These are phyloP conservation scores for Lipomyces yarrowii DNA, from an alignment of 1,139 yeast species.

Conservation along the genomic window DNA sequence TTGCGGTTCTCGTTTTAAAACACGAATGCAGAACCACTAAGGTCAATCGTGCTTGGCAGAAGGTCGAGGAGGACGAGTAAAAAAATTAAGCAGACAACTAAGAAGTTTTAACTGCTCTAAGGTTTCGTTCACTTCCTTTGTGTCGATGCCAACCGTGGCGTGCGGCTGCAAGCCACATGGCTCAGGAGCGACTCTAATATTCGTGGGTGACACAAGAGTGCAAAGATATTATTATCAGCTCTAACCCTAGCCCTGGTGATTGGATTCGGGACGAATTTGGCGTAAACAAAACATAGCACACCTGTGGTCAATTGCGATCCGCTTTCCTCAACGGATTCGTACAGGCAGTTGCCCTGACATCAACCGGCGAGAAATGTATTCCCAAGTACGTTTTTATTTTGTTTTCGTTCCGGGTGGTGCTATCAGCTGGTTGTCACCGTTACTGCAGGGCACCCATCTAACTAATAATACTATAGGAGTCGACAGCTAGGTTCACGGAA, in stretches of 20 bases:
- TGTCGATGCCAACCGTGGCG: no score
- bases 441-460: not conserved
- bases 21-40: slow-evolving; percentile 35
- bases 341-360: not conserved
- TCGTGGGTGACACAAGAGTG: no score
- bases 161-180: no score
- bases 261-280: not conserved
- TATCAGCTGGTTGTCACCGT: not conserved
- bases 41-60: slow-evolving; percentile 31
- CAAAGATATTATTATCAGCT: no score
- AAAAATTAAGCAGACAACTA: no score
- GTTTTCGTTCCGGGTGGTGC: not conserved
- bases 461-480: not conserved
- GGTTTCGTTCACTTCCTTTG: no score
- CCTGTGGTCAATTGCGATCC: slow-evolving; percentile 16
- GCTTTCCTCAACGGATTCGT: not conserved
- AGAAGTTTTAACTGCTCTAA: no score
- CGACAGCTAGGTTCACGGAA: not conserved
- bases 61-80: not conserved
- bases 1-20: slow-evolving; percentile 28
- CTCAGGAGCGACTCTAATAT: no score
- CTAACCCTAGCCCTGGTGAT: no score
- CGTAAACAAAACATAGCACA: not conserved
- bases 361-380: not conserved
- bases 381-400: not conserved